These are phyloP conservation scores for Haematococcus lacustris DNA, from an alignment of 139 green algal species.

Conservation along the genomic window DNA sequence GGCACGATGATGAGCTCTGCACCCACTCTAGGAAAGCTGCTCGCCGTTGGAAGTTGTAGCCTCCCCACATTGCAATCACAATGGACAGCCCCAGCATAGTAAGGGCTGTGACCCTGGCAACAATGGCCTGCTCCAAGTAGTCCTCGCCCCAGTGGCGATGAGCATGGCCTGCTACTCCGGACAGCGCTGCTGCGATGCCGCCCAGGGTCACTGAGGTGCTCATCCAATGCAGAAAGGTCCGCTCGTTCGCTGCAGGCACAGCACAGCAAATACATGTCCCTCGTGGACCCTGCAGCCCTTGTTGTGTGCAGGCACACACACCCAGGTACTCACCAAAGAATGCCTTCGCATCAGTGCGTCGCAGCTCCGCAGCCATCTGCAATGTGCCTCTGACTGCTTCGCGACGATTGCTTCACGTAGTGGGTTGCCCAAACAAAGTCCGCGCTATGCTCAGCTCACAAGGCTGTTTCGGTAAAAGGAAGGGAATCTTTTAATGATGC, in stretches of 20 bases:
- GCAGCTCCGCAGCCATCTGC: constrained; percentile 12
- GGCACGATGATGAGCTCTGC: too few relatives aligned
- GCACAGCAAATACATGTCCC: not conserved
- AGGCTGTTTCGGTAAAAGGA: too few relatives aligned
- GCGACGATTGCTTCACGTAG: too few relatives aligned
- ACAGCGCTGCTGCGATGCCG: constrained; percentile 76
- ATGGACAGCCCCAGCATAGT: constrained; percentile 73
- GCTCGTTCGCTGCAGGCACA: constrained; percentile 72
- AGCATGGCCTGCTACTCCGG: constrained; percentile 74
- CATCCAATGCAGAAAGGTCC: constrained; percentile 89
- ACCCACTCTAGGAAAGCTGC: constrained; percentile 73
- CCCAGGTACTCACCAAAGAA: constrained; percentile 59
- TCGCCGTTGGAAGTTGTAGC: constrained; percentile 69
- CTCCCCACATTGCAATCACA: constrained; percentile 66
- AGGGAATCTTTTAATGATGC: too few relatives aligned
- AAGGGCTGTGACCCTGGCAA: constrained; percentile 64
- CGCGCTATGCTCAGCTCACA: too few relatives aligned
- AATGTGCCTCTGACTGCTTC: too few relatives aligned
- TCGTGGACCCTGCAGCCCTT: not conserved
- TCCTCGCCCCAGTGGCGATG: constrained; percentile 73
- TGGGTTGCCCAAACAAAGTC: too few relatives aligned
- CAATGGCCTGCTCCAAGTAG: constrained; percentile 54
- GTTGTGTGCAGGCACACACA: not conserved
- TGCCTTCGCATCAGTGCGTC: constrained; percentile 67
- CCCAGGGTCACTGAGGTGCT: constrained; percentile 84